Evolutionary conservation across 805 yeast genomes (phyloP), one percentile per base, ranked within the genome.

Genomic region (Zygosaccharomyces bisporus): DNA sequence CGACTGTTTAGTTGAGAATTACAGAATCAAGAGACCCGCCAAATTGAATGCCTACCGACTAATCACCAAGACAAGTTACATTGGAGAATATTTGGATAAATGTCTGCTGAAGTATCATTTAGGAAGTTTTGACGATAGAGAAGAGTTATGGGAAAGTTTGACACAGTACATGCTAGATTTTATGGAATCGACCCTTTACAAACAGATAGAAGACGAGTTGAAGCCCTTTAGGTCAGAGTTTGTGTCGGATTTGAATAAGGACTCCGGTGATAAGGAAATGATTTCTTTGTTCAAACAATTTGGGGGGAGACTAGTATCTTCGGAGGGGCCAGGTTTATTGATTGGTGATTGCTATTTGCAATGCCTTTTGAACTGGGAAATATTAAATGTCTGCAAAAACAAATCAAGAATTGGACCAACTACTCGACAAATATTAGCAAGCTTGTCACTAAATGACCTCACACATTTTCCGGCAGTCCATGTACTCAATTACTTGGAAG

Each of bases 381-480:
- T 59, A 3, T 46, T 45, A 27, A 34, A 31, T n/a, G 41, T 45
- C 27, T 47, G 41, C 23, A 42, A 39, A 16, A 38, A 30, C 21
- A 41, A 31, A n/a, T 23, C 48, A 5, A 20, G 17, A 5, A 34
- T 39, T 4, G 42, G 39, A 20, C 39, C 47, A 8, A 18, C 7
- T 21, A 41, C 41, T 27, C 37, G 33, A 10, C 32, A 31, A 18
- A 44, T 47, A 19, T 43, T 46, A 39, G 29, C 33, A 12, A 36
- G 36, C 13, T 24, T 33, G 3, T 47, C 61, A 3, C 43, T 58
- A 6, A 45, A 54, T 20, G 61, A 57, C 45, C 34, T 47, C 3
- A 52, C 63, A 3, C 53, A 44, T 13, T 59, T 62, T 16, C 66
- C 67, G 4, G 47, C 55, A 4, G 47, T 58, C 4, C 56, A 57